phyloP scores from a whole-genome alignment of 306 rosid genomes.

The Leucaena leucocephala region DNA sequence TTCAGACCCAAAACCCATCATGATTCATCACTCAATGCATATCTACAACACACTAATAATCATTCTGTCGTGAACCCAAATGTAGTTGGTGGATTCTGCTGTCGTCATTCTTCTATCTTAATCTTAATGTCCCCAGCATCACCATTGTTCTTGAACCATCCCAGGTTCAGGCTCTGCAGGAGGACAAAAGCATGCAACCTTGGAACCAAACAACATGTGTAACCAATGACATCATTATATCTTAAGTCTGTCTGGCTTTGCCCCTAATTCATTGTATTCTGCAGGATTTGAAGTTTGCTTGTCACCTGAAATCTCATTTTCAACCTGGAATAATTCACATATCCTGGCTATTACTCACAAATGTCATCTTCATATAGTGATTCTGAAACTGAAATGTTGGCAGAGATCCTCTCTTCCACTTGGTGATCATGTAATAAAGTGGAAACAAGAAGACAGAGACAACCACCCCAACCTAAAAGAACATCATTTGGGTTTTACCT shows the following conservation, averaged over 20 bases:
- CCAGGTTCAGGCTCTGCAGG: background rate
- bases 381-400: slow-evolving; percentile 3
- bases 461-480: background rate
- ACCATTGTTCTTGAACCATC: background rate
- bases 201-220: background rate
- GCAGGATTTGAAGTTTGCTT: background rate
- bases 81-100: background rate
- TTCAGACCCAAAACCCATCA: background rate
- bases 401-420: background rate
- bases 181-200: background rate
- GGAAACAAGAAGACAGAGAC: background rate
- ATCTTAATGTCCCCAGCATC: background rate
- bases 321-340: background rate
- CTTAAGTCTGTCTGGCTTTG: no score
- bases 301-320: background rate
- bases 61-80: background rate
- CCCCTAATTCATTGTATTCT: background rate
- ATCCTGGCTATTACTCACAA: background rate
- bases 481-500: background rate
- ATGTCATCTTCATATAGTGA: slow-evolving; percentile 9
- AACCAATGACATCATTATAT: background rate
- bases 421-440: background rate
- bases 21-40: background rate
- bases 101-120: background rate
- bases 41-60: background rate